A percentile compares a stretch with the other conserved stretches of the same genome.
These are phyloP conservation scores for Rhodosporidiobolus odoratus DNA, from an alignment of 768 basidiomycete genomes.

Conservation along the genomic window DNA sequence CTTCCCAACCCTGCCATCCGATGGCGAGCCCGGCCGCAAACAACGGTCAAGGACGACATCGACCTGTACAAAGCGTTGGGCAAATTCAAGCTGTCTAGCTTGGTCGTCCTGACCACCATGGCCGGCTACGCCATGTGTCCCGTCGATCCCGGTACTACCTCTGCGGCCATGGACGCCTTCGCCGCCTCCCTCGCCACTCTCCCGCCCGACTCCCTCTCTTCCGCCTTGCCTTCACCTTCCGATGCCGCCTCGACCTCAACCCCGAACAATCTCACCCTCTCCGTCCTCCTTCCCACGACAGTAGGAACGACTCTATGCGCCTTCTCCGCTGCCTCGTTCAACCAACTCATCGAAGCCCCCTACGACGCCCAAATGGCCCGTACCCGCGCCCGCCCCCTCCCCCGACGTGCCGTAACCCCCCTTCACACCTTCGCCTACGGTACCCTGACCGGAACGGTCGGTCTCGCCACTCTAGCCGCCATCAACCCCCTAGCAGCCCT, in stretches of 20 bases:
- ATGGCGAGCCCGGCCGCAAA: conserved; percentile 27
- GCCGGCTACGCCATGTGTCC: conserved; percentile 90
- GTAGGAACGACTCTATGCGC: conserved; percentile 84
- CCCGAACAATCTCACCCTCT: conserved; percentile 50
- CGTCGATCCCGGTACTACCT: conserved; percentile 58
- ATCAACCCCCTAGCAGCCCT: conserved; percentile 80
- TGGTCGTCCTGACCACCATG: conserved; percentile 84
- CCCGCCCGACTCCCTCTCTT: conserved; percentile 8
- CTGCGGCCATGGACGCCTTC: conserved; percentile 40
- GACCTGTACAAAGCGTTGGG: conserved; percentile 33
- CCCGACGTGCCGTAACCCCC: conserved; percentile 74
- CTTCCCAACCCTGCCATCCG: conserved; percentile 36
- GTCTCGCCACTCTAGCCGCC: conserved; percentile 68
- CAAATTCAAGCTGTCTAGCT: conserved; percentile 58
- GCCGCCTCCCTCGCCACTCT: conserved; percentile 28
- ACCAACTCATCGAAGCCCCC: conserved; percentile 89
- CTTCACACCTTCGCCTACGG: conserved; percentile 80
- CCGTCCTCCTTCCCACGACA: conserved; percentile 78
- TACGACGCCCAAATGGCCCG: conserved; percentile 95
- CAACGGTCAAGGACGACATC: conserved; percentile 25
- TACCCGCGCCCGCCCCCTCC: conserved; percentile 80
- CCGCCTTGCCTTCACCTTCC: neutral
- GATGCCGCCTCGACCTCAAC: conserved; percentile 8
- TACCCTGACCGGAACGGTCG: conserved; percentile 65
- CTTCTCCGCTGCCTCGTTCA: conserved; percentile 87